A percentile compares a stretch with the other conserved stretches of the same genome.
phyloP scores from a whole-genome alignment of 2,329 filamentous ascomycete species.

The Colletotrichum navitas region DNA sequence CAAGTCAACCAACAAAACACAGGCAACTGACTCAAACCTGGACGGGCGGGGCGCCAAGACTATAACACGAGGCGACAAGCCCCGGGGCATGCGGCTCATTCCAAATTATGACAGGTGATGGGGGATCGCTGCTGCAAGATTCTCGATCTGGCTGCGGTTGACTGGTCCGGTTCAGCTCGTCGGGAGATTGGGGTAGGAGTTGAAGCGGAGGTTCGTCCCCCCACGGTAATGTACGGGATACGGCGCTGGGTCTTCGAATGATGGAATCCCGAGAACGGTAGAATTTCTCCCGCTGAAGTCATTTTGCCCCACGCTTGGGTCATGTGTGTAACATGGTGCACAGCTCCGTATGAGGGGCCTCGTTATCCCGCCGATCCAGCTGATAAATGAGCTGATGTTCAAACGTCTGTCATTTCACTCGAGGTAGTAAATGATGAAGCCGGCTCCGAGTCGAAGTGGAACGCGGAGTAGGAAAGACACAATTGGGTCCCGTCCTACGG shows the following conservation, averaged over 20 bases:
- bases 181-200: conserved; percentile 10
- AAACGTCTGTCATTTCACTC: conserved; percentile 14
- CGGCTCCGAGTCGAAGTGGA: conserved; percentile 39
- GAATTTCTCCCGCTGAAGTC: conserved; percentile 26
- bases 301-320: conserved; percentile 18
- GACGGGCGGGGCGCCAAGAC: conserved; percentile 13
- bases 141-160: conserved; percentile 23
- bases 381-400: conserved; percentile 7
- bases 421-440: conserved; percentile 29
- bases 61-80: conserved; percentile 9
- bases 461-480: conserved; percentile 28
- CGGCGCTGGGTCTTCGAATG: conserved; percentile 12
- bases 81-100: conserved; percentile 23
- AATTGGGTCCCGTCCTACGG: conserved; percentile 21
- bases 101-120: conserved; percentile 31
- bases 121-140: conserved; percentile 24
- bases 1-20: neutral
- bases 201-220: conserved; percentile 10
- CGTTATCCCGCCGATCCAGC: conserved; percentile 20
- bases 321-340: conserved; percentile 12
- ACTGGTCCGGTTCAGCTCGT: conserved; percentile 9
- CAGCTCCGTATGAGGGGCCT: conserved; percentile 22
- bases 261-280: conserved; percentile 30
- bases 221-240: conserved; percentile 26
- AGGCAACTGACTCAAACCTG: conserved; percentile 1